Evolutionary conservation across 441 rosid species (phyloP), one percentile per base, ranked within the genome.

Genomic region (Iberis amara): DNA sequence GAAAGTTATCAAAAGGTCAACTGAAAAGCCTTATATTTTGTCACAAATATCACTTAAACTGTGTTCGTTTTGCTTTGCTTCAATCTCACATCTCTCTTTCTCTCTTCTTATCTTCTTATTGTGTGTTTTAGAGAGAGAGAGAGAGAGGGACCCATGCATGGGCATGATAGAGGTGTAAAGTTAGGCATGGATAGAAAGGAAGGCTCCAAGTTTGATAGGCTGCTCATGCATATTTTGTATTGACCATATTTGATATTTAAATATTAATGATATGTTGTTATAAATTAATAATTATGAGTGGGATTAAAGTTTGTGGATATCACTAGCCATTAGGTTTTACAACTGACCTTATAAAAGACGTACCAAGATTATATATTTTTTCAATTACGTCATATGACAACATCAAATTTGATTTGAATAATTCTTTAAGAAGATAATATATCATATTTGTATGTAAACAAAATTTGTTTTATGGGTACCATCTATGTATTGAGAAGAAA

Each of bases 101-200:
- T 9, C 31, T 32, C 3, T 32, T 5, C 8, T n/a, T 9, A 7
- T 32, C 39, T n/a, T n/a, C n/a, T n/a, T n/a, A n/a, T n/a, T n/a
- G n/a, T n/a, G 62, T 56, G 33, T 38, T 8, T 54, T 12, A 18
- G 14, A 45, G 43, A 57, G 47, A 61, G 21, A 33, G 13, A 39
- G 70, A 66, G 61, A 59, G 41, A 47, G 70, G 71, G 71, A 66
- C 71, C 71, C 71, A 66, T 53, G 61, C 56, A 47, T 59, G 61
- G 71, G 65, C 60, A 65, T 58, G 46, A 65, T 65, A 52, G 70
- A 65, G 56, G 70, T 65, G 65, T 65, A 65, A 65, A 65, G 65
- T 65, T 10, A 66, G 15, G 61, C 65, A 66, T 59, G 71, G 57
- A 66, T 59, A 66, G 27, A 59, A 59, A 59, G 38, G 37, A 66